Conservation (phyloP, 2,329 filamentous ascomycete species). For the Periconia sp. region DNA sequence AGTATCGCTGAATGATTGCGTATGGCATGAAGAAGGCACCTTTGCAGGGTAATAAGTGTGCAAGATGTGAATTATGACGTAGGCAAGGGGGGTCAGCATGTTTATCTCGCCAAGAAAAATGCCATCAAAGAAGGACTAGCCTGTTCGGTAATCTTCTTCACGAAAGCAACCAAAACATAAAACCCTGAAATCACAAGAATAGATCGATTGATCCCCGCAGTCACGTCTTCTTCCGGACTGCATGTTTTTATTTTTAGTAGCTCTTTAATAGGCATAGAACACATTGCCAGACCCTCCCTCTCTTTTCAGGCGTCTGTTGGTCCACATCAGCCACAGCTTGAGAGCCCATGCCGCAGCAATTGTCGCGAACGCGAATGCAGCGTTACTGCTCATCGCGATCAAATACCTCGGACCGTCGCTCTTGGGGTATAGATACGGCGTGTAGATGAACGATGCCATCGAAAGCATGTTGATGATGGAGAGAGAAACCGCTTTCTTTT, state of each 20-base stretch:
- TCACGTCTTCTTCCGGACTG: too few relatives aligned
- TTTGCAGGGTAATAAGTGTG: too few relatives aligned
- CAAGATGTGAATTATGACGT: too few relatives aligned
- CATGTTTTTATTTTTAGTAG: not conserved
- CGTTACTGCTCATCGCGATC: conserved; percentile 21
- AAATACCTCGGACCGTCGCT: conserved; percentile 17
- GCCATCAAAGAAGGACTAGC: not conserved
- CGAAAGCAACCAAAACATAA: too few relatives aligned
- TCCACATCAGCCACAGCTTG: conserved; percentile 16
- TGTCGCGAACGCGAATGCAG: conserved; percentile 19
- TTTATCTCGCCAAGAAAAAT: not conserved
- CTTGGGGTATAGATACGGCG: conserved; percentile 27
- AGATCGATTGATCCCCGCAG: too few relatives aligned
- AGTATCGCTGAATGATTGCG: too few relatives aligned
- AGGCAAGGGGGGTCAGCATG: too few relatives aligned
- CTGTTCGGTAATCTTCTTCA: too few relatives aligned
- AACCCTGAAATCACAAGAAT: too few relatives aligned
- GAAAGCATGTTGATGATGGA: conserved; percentile 45
- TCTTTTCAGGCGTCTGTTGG: conserved; percentile 22
- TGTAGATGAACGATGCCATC: conserved; percentile 43
- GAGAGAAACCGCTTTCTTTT: conserved; percentile 45
- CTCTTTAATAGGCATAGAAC: conserved; percentile 22
- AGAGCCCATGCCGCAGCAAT: conserved; percentile 19
- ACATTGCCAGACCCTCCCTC: conserved; percentile 16
- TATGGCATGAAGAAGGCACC: too few relatives aligned